Base-by-base conservation (phyloP, 257 asterid genomes). In the Scutellaria minor region DNA sequence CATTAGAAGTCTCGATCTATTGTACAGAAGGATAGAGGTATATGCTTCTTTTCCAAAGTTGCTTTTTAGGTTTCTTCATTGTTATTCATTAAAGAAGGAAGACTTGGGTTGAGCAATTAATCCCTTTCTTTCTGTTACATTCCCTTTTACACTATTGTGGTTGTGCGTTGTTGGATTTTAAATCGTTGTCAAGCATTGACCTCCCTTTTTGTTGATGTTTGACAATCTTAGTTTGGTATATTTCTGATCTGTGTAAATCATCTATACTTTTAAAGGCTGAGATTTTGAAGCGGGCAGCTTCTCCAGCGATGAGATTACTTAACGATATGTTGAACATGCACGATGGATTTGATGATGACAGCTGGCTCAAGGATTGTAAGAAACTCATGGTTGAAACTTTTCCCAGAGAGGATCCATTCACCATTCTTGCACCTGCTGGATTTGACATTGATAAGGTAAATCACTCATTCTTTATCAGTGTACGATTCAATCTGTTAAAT, bases 21-120 rank as follows among this genome's bases (percentile, higher is more conserved):
- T 94, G 85, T 94, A 91, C 88, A 82, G 97, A 84, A 85, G 99
- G 79, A 90, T 91, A 40, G 99, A 94, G 97, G 99, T 89, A 80
- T 89, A 80, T 50, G 83, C 46, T 39, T 74, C 53, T 24, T 39
- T 59, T 59, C 40, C 14, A 13, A 75, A 47, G 13, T 12, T 50
- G 14, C 31, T 60, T 12, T 18, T 72, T 72, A 31, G 56, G 15
- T 74, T 70, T 53, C 35, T 68, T 67, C 39, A 5, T 61, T 35
- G 39, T 59, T 20, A 39, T 20, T 71, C 31, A 24, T 27, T 62
- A n/a, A 37, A 40, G 53, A 24, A 9, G 24, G 14, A 27, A 41
- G 20, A 5, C 42, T 48, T 45, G 3, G 12, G 7, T 56, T 4
- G 39, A 63, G 40, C 22, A 13, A 44, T 44, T 13, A 6, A 44